Conservation (phyloP, 177 flowering plant genomes). For the Vitis hybrid region DNA sequence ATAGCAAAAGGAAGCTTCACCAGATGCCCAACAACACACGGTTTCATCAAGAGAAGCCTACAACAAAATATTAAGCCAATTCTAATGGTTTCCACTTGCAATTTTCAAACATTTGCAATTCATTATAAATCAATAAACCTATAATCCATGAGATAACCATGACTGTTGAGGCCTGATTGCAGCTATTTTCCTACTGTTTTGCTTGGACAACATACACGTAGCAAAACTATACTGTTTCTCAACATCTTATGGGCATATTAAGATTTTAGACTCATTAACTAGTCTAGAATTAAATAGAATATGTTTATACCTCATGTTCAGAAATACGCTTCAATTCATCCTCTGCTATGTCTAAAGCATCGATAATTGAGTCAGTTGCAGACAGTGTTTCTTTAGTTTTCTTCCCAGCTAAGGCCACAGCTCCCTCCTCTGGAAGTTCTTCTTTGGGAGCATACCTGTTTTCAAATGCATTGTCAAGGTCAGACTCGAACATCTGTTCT, state of each 20-base stretch:
- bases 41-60: no score
- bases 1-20: no score
- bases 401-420: slow-evolving; percentile 85
- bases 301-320: slow-evolving; percentile 54
- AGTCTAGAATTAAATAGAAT: no score
- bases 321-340: slow-evolving; percentile 67
- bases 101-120: no score
- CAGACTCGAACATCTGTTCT: slow-evolving; percentile 92
- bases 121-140: neutral
- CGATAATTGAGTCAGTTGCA: slow-evolving; percentile 79
- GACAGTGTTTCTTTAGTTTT: slow-evolving; percentile 82
- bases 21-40: no score
- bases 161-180: no score
- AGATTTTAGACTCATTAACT: neutral
- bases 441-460: slow-evolving; percentile 60
- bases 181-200: neutral
- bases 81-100: no score
- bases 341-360: slow-evolving; percentile 83
- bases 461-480: slow-evolving; percentile 69
- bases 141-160: neutral
- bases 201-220: neutral
- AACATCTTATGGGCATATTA: neutral
- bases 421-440: slow-evolving; percentile 93
- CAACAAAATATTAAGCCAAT: no score
- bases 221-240: neutral